phyloP scores from a whole-genome alignment of 2,329 filamentous ascomycete genomes.

The Dothistroma pini region DNA sequence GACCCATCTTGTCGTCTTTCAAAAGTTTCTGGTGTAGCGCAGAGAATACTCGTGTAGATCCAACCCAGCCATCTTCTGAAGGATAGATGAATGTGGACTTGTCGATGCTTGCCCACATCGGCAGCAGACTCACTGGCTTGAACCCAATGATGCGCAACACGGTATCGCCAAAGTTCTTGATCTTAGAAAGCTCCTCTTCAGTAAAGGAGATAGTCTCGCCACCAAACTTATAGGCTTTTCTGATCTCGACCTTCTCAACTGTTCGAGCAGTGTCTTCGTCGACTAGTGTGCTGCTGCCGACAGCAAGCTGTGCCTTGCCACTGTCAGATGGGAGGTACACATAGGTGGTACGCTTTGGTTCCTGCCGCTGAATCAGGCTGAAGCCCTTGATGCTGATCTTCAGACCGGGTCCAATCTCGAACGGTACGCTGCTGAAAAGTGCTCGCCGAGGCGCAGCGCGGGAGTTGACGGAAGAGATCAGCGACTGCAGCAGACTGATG shows the following conservation, averaged over 20 bases:
- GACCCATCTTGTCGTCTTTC: conserved; percentile 71
- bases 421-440: conserved; percentile 78
- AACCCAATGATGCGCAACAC: conserved; percentile 90
- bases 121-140: conserved; percentile 72
- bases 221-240: conserved; percentile 94
- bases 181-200: conserved; percentile 72
- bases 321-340: conserved; percentile 70
- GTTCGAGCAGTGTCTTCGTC: conserved; percentile 73
- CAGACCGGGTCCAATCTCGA: conserved; percentile 81
- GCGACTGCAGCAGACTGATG: conserved; percentile 70
- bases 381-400: conserved; percentile 92
- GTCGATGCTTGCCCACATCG: conserved; percentile 78
- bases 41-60: conserved; percentile 88
- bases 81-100: conserved; percentile 93
- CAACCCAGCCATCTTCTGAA: conserved; percentile 82
- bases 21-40: conserved; percentile 85
- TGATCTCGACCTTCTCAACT: conserved; percentile 76
- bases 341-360: conserved; percentile 76
- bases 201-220: conserved; percentile 85
- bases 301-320: conserved; percentile 78
- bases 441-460: conserved; percentile 82
- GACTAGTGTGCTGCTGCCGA: conserved; percentile 68
- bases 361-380: conserved; percentile 80
- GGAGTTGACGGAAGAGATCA: conserved; percentile 85
- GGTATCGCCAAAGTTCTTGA: conserved; percentile 77